These are phyloP conservation scores for Neohortaea acidophila DNA, from an alignment of 495 filamentous ascomycete genomes.

Conservation along the genomic window DNA sequence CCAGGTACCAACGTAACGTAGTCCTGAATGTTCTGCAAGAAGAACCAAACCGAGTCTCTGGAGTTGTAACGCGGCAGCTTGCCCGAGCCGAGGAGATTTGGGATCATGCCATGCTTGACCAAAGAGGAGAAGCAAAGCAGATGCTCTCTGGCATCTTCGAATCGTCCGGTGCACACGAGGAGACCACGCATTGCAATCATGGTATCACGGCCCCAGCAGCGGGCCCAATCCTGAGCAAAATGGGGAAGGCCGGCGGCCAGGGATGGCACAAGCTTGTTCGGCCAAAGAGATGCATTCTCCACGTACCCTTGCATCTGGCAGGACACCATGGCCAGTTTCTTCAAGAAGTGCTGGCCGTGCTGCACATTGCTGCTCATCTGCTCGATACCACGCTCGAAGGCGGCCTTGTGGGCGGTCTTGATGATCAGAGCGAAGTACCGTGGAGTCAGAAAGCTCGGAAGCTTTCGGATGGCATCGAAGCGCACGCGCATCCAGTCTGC, in stretches of 20 bases:
- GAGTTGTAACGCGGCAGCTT: slow-evolving; percentile 92
- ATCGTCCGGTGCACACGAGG: slow-evolving; percentile 75
- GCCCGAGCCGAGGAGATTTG: slow-evolving; percentile 78
- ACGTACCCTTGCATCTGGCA: slow-evolving; percentile 77
- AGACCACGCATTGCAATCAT: slow-evolving; percentile 91
- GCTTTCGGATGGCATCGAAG: slow-evolving; percentile 63
- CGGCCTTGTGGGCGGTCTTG: slow-evolving; percentile 70
- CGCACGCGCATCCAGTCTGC: slow-evolving; percentile 67
- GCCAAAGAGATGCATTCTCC: slow-evolving; percentile 80
- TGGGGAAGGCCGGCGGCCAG: slow-evolving; percentile 91
- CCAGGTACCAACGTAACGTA: slow-evolving; percentile 72
- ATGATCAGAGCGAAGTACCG: slow-evolving; percentile 85
- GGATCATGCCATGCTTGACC: slow-evolving; percentile 97
- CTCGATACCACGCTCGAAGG: slow-evolving; percentile 59
- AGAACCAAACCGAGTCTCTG: slow-evolving; percentile 94
- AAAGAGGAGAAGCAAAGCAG: slow-evolving; percentile 93
- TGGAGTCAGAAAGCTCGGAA: slow-evolving; percentile 82
- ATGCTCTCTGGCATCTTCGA: slow-evolving; percentile 76
- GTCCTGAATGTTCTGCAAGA: slow-evolving; percentile 86
- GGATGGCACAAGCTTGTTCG: slow-evolving; percentile 64
- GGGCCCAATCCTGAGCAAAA: slow-evolving; percentile 84
- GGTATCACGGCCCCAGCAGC: slow-evolving; percentile 94
- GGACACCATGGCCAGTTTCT: slow-evolving; percentile 76
- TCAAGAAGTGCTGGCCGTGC: slow-evolving; percentile 68
- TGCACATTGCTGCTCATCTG: slow-evolving; percentile 64